Evolutionary conservation across 2,329 filamentous ascomycete species (phyloP).

Genomic region (Dothiorella sarmentorum): DNA sequence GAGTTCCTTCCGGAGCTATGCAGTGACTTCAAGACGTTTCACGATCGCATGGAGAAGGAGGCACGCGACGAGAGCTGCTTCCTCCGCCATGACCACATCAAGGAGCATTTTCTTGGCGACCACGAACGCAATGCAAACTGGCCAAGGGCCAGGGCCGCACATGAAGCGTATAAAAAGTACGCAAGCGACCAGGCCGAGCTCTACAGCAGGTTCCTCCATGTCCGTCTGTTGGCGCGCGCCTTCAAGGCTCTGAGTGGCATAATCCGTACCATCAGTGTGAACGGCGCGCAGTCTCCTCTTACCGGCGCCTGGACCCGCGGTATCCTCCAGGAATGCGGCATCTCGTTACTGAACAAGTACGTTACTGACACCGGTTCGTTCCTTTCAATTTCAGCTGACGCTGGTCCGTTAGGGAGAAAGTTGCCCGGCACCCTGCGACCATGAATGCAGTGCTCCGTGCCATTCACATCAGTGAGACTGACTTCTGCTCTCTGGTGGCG

Average conservation of each 20-base stretch:
- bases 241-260: not conserved
- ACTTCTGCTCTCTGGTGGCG: not conserved
- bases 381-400: no score
- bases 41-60: conserved; percentile 4
- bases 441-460: not conserved
- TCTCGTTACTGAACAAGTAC: not conserved
- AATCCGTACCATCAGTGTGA: not conserved
- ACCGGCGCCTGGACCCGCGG: not conserved
- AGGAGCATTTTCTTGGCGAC: conserved; percentile 1
- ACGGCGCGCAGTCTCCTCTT: conserved; percentile 3
- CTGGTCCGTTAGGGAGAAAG: not conserved
- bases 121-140: not conserved
- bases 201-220: not conserved
- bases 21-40: not conserved
- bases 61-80: not conserved
- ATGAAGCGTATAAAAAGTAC: not conserved
- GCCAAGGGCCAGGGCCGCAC: not conserved
- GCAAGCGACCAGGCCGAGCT: not conserved
- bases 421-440: not conserved
- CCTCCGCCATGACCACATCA: not conserved
- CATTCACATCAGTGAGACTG: not conserved
- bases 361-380: no score
- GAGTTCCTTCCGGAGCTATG: not conserved
- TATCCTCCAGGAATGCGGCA: not conserved
- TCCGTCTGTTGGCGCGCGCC: conserved; percentile 1